Percentiles rank a stretch among this genome's conserved stretches.
phyloP scores from a whole-genome alignment of 129 eudicot species.

The Helichrysum umbraculigerum region DNA sequence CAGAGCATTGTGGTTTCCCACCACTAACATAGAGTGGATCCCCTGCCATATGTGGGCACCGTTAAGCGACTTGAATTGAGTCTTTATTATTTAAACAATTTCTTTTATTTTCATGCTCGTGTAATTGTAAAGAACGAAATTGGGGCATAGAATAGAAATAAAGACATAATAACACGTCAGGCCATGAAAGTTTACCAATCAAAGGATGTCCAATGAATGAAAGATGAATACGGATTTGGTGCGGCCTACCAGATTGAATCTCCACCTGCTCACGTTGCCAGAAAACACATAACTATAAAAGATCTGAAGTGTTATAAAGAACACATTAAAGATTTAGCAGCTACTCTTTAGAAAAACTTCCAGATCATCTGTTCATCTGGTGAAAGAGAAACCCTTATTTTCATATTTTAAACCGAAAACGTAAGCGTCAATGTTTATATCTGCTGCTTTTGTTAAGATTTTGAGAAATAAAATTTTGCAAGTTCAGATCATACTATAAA shows the following conservation, averaged over 20 bases:
- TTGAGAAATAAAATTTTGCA: neutral
- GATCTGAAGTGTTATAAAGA: neutral
- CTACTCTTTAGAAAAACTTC: neutral
- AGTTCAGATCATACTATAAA: neutral
- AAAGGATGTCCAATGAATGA: slow-evolving; percentile 91
- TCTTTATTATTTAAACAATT: neutral
- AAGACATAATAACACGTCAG: neutral
- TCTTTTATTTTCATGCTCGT: neutral
- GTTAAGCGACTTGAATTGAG: slow-evolving; percentile 6
- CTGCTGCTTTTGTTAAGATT: neutral
- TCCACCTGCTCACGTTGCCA: slow-evolving; percentile 62
- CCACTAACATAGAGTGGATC: slow-evolving; percentile 83
- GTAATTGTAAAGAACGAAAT: neutral
- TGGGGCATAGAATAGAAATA: neutral
- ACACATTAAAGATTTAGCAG: neutral
- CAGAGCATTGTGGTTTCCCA: slow-evolving; percentile 66
- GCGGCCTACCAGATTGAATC: slow-evolving; percentile 98
- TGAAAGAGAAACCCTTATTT: neutral
- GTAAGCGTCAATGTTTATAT: neutral
- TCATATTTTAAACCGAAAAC: neutral
- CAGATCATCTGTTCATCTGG: neutral
- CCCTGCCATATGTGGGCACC: slow-evolving; percentile 39
- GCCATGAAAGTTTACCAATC: slow-evolving; percentile 48
- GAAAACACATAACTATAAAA: slow-evolving; percentile 12
- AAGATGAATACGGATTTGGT: slow-evolving; percentile 95